Base-by-base conservation (phyloP, 2,329 filamentous ascomycete genomes). In the Cytospora paraplurivora region DNA sequence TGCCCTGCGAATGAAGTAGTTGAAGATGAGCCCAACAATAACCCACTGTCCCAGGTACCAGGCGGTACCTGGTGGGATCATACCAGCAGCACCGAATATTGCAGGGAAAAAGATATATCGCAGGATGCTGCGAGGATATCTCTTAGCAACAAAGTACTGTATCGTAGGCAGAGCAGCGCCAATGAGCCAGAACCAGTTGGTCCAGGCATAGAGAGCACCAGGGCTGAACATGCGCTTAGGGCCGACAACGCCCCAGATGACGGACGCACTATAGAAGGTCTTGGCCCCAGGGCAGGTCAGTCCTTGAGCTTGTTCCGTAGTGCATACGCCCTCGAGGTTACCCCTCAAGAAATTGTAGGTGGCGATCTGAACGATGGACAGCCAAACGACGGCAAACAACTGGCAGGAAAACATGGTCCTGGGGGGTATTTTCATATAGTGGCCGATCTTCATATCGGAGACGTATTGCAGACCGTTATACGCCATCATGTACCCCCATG, bases 241-340 rank as follows among this genome's bases (percentile, higher is more conserved):
- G 0, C 83, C 86, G 62, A 88, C 85, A 19, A 85, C 78, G 63
- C 86, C 86, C 85, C 85, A 87, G 62, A 86, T 81, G 7, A 87
- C 78, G 21, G 82, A 85, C 33, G 81, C 82, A 32, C 83, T 85
- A 75, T 84, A 88, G 71, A 87, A 88, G 0, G 85, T 84, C 32
- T 80, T 80, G 17, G 82, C 82, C 41, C 79, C 78, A 10, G 85
- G 85, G 69, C 85, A 88, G 27, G 76, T 83, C 68, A 86, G 82
- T 57, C 81, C 79, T 68, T 81, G 79, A 1, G 70, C 35, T 67
- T 86, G 82, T 0, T 77, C 44, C 0, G 70, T 61, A 1, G 76
- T 78, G 74, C 86, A 88, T 34, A 88, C 79, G 7, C 78, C 77
- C 1, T 78, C 67, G 64, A 88, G 86, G 62, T 82, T 77, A n/a